Evolutionary conservation across 2,329 filamentous ascomycete genomes (phyloP).

Genomic region (Verticillium zaregamsianum): DNA sequence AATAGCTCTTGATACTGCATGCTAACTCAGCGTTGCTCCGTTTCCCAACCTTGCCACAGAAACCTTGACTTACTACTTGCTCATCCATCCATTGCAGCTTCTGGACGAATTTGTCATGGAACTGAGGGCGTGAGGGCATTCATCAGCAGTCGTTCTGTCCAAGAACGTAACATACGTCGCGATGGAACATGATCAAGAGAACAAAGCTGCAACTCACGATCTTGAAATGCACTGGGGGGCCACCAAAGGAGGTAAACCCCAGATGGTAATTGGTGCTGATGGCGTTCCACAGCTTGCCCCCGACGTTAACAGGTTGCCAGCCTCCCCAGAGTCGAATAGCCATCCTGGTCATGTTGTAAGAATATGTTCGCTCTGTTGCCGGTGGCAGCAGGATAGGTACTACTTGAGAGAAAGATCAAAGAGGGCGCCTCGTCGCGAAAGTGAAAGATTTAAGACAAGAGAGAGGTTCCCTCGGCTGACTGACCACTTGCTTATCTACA

Average conservation of each 20-base stretch:
- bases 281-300: not conserved
- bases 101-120: conserved; percentile 58
- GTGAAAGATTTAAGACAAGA: too few relatives aligned
- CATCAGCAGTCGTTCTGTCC: not conserved
- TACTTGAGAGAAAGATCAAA: too few relatives aligned
- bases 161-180: not conserved
- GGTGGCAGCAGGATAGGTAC: too few relatives aligned
- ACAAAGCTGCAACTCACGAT: conserved; percentile 36
- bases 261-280: conserved; percentile 49
- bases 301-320: not conserved
- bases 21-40: too few relatives aligned
- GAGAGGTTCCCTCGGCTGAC: too few relatives aligned
- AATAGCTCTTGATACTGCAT: conserved; percentile 67
- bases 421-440: too few relatives aligned
- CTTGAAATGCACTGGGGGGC: conserved; percentile 66
- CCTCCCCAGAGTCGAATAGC: too few relatives aligned
- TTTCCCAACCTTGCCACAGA: too few relatives aligned
- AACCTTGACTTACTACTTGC: conserved; percentile 44
- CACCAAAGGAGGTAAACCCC: conserved; percentile 63
- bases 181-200: too few relatives aligned
- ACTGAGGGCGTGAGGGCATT: conserved; percentile 20
- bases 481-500: too few relatives aligned
- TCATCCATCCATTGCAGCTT: conserved; percentile 64
- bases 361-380: too few relatives aligned
- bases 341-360: too few relatives aligned